A percentile compares a stretch with the other conserved stretches of the same genome.
Conservation (phyloP, 345 rosid genomes). For the Euphorbia tirucalli region DNA sequence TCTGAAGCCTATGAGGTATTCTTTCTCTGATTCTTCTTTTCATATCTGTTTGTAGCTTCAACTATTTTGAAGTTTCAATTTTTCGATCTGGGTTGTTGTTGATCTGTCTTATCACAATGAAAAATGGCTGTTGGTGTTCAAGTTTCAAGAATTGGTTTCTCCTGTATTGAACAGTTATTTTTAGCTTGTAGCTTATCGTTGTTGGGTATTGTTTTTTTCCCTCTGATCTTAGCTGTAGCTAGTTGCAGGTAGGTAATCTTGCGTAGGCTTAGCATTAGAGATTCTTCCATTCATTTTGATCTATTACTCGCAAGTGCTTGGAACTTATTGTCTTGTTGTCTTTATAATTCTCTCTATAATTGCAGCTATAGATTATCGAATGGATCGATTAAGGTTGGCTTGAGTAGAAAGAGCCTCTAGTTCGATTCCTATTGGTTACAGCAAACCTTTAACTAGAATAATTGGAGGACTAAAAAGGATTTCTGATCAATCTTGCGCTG, state of each 20-base stretch:
- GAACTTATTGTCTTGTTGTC: background rate
- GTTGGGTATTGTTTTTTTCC: background rate
- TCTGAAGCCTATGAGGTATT: constrained; percentile 31
- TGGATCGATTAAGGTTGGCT: too few relatives aligned
- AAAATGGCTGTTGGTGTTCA: background rate
- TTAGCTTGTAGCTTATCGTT: background rate
- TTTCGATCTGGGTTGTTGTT: background rate
- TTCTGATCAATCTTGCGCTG: too few relatives aligned
- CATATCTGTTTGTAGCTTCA: background rate
- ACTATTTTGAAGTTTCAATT: background rate
- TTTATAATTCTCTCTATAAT: background rate
- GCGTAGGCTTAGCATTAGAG: background rate
- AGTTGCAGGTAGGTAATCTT: background rate
- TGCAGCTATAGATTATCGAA: background rate
- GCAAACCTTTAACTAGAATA: too few relatives aligned
- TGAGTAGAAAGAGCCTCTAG: too few relatives aligned
- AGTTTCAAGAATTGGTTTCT: too few relatives aligned
- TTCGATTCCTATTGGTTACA: too few relatives aligned
- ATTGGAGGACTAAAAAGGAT: too few relatives aligned
- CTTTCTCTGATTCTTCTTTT: background rate
- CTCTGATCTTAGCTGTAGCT: background rate
- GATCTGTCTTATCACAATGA: background rate
- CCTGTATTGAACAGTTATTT: background rate
- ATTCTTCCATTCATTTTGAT: background rate
- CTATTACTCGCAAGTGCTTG: background rate